These are phyloP conservation scores for Hericium rajendrae DNA, from an alignment of 768 basidiomycete genomes.

Conservation along the genomic window DNA sequence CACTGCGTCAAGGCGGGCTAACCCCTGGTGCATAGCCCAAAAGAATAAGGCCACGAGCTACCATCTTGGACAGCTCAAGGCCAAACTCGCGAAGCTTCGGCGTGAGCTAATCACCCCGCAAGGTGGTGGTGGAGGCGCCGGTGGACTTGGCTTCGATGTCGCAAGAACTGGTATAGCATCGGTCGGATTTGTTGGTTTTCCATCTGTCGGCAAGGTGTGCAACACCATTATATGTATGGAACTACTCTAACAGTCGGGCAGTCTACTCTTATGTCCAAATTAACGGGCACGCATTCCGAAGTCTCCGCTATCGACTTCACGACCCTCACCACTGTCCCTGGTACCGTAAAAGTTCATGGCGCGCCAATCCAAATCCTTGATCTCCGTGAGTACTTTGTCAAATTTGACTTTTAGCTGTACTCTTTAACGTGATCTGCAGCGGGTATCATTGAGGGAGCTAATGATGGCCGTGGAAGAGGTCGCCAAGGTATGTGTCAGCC, in stretches of 20 bases:
- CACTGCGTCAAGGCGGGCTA: slow-evolving; percentile 6
- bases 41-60: slow-evolving; percentile 96
- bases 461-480: slow-evolving; percentile 93
- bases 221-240: background rate
- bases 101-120: slow-evolving; percentile 82
- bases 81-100: slow-evolving; percentile 94
- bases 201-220: slow-evolving; percentile 86
- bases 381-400: slow-evolving; percentile 49
- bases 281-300: slow-evolving; percentile 95
- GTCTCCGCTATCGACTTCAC: slow-evolving; percentile 97
- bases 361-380: slow-evolving; percentile 94
- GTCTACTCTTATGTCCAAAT: slow-evolving; percentile 91
- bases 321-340: slow-evolving; percentile 89
- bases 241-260: slow-evolving; percentile 21
- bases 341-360: slow-evolving; percentile 89
- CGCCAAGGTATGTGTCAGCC: slow-evolving; percentile 59
- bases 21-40: slow-evolving; percentile 49
- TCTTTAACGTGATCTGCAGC: slow-evolving; percentile 33
- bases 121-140: slow-evolving; percentile 79
- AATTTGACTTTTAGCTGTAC: background rate
- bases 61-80: slow-evolving; percentile 93
- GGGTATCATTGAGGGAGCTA: slow-evolving; percentile 97
- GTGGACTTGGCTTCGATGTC: slow-evolving; percentile 93
- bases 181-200: slow-evolving; percentile 87
- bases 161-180: slow-evolving; percentile 96